Evolutionary conservation across 139 green algal species (phyloP).

Genomic region (Monoraphidium neglectum): DNA sequence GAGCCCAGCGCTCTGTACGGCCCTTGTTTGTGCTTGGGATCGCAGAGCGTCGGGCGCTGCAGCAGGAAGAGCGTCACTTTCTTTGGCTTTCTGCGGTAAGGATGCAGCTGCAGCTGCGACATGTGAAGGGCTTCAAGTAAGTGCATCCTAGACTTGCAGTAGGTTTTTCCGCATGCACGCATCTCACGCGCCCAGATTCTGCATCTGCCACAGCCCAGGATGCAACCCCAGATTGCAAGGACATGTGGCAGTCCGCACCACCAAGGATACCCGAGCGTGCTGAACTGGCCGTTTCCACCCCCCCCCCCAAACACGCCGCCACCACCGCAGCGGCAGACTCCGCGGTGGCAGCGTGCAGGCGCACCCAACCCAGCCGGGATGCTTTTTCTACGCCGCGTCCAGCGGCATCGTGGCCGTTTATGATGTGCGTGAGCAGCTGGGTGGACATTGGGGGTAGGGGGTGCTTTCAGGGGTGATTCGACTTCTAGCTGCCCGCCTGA

Average conservation of each 20-base stretch:
- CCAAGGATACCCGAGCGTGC: neutral
- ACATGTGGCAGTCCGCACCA: neutral
- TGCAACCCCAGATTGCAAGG: too few relatives aligned
- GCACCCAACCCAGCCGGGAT: slow-evolving; percentile 4
- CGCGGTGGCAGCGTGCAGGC: neutral
- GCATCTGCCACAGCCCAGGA: too few relatives aligned
- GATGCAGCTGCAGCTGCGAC: slow-evolving; percentile 12
- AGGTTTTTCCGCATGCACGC: neutral
- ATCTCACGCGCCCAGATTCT: too few relatives aligned
- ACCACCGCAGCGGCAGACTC: neutral
- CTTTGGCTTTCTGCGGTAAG: neutral
- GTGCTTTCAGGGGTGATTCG: too few relatives aligned
- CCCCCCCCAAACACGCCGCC: neutral
- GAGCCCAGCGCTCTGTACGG: too few relatives aligned
- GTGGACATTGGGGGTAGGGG: too few relatives aligned
- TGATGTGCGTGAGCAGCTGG: slow-evolving; percentile 5
- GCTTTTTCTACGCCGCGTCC: slow-evolving; percentile 20
- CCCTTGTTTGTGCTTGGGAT: too few relatives aligned
- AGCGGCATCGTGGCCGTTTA: slow-evolving; percentile 17
- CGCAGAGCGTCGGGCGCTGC: neutral
- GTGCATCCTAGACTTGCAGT: neutral
- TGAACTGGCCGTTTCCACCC: neutral
- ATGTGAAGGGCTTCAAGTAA: slow-evolving; percentile 35
- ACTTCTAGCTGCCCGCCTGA: neutral
- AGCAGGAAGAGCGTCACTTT: neutral